A percentile compares a stretch with the other conserved stretches of the same genome.
Conservation (phyloP, 306 rosid genomes). For the Vicia sativa region DNA sequence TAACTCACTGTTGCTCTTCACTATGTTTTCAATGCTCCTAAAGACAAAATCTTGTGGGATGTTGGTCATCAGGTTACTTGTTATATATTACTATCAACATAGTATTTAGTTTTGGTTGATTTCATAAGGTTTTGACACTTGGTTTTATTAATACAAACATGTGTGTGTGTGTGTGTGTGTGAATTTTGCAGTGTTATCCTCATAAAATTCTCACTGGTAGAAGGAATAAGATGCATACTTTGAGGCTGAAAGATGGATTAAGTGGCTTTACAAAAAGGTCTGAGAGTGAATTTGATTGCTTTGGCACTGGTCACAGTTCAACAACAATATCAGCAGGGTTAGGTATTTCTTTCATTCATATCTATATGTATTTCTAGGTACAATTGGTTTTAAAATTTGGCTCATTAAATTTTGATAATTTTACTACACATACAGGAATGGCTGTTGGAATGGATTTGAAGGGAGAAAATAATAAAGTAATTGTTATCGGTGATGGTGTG, state of each 20-base stretch:
- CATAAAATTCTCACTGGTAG: conserved; percentile 97
- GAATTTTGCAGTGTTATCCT: conserved; percentile 70
- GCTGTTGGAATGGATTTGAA: conserved; percentile 90
- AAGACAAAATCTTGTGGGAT: conserved; percentile 90
- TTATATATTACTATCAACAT: not conserved
- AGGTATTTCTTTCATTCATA: conserved; percentile 53
- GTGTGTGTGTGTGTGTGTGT: conserved; percentile 24
- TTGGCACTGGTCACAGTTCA: conserved; percentile 96
- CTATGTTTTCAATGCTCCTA: conserved; percentile 85
- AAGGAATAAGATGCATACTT: conserved; percentile 79
- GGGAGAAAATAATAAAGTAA: conserved; percentile 65
- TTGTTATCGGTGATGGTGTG: conserved; percentile 94
- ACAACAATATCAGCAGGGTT: conserved; percentile 95
- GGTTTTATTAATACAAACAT: conserved; percentile 7
- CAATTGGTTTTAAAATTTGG: conserved; percentile 12
- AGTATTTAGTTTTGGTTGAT: too few relatives aligned
- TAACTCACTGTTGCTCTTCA: conserved; percentile 97
- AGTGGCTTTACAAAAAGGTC: conserved; percentile 84
- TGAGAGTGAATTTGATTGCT: conserved; percentile 88
- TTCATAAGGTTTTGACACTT: not conserved
- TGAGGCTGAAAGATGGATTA: conserved; percentile 84
- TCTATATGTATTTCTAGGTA: not conserved
- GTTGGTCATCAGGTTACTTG: conserved; percentile 90
- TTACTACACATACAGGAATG: conserved; percentile 69
- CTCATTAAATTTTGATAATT: conserved; percentile 25